phyloP scores from a whole-genome alignment of 208 protist species.

The Naegleria lovaniensis region DNA sequence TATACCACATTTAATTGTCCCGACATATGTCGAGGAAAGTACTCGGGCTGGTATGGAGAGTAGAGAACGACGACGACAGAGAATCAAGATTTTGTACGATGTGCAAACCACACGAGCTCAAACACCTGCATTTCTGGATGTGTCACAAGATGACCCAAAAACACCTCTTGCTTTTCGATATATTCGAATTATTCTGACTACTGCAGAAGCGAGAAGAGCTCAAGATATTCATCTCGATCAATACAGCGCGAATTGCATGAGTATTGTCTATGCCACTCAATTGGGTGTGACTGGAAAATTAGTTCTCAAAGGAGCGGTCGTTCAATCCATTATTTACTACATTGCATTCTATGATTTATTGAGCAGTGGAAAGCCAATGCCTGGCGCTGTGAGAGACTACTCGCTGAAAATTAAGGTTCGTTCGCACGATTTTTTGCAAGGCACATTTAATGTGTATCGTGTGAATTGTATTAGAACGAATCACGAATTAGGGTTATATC shows the following conservation, averaged over 20 bases:
- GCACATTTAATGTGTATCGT: conserved; percentile 24
- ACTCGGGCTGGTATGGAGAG: not conserved
- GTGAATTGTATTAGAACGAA: conserved; percentile 33
- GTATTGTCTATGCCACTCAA: conserved; percentile 15
- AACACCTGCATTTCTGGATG: conserved; percentile 28
- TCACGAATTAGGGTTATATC: conserved; percentile 26
- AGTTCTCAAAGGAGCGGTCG: conserved; percentile 9
- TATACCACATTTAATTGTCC: conserved; percentile 27
- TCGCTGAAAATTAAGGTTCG: conserved; percentile 20
- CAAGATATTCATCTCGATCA: conserved; percentile 32
- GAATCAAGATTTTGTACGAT: conserved; percentile 29
- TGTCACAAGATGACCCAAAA: conserved; percentile 30
- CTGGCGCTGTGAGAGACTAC: conserved; percentile 27
- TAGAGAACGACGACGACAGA: not conserved
- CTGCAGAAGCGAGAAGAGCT: conserved; percentile 17
- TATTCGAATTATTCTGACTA: conserved; percentile 23
- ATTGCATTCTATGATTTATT: conserved; percentile 32
- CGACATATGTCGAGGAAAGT: conserved; percentile 13
- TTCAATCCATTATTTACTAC: conserved; percentile 32
- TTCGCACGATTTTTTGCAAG: conserved; percentile 8
- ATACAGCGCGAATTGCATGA: not conserved
- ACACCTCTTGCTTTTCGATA: conserved; percentile 27
- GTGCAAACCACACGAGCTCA: conserved; percentile 21
- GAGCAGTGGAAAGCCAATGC: not conserved
- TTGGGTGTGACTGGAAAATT: conserved; percentile 15